These are phyloP conservation scores for Tuber brumale DNA, from an alignment of 495 filamentous ascomycete genomes.

Conservation along the genomic window DNA sequence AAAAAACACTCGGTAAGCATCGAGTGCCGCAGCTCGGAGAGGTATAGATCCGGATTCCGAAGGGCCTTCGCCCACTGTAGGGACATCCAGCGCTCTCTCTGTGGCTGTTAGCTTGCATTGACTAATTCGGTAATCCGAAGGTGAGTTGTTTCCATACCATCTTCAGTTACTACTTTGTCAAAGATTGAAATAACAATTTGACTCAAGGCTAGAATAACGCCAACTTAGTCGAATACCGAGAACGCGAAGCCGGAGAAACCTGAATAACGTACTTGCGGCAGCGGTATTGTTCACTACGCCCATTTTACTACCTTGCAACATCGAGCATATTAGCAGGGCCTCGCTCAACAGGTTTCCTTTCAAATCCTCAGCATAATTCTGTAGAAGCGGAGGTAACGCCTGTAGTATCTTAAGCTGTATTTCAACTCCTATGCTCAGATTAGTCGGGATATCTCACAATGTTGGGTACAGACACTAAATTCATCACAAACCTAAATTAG, in stretches of 20 bases:
- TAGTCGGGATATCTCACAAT: background rate
- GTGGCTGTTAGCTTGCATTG: slow-evolving; percentile 6
- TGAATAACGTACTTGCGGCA: slow-evolving; percentile 56
- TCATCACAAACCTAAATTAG: slow-evolving; percentile 50
- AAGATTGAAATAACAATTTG: slow-evolving; percentile 88
- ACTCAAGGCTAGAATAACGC: slow-evolving; percentile 55
- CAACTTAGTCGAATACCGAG: slow-evolving; percentile 10
- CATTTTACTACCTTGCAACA: slow-evolving; percentile 81
- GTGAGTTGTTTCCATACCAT: slow-evolving; percentile 50
- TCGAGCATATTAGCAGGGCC: slow-evolving; percentile 81
- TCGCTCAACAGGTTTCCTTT: slow-evolving; percentile 72
- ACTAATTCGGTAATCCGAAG: slow-evolving; percentile 6
- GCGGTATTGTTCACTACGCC: slow-evolving; percentile 89
- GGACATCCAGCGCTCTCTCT: slow-evolving; percentile 50
- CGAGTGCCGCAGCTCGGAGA: slow-evolving; percentile 69
- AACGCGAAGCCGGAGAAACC: background rate
- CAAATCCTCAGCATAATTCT: slow-evolving; percentile 80
- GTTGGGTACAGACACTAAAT: slow-evolving; percentile 5
- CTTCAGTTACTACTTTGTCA: slow-evolving; percentile 79
- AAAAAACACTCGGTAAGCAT: slow-evolving; percentile 83
- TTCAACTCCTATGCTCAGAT: slow-evolving; percentile 58
- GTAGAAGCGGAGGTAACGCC: slow-evolving; percentile 79
- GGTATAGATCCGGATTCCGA: slow-evolving; percentile 56
- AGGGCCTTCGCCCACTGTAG: slow-evolving; percentile 56
- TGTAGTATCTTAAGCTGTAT: slow-evolving; percentile 95